Evolutionary conservation across 768 basidiomycete species (phyloP).

Genomic region (Cystobasidium ongulense): DNA sequence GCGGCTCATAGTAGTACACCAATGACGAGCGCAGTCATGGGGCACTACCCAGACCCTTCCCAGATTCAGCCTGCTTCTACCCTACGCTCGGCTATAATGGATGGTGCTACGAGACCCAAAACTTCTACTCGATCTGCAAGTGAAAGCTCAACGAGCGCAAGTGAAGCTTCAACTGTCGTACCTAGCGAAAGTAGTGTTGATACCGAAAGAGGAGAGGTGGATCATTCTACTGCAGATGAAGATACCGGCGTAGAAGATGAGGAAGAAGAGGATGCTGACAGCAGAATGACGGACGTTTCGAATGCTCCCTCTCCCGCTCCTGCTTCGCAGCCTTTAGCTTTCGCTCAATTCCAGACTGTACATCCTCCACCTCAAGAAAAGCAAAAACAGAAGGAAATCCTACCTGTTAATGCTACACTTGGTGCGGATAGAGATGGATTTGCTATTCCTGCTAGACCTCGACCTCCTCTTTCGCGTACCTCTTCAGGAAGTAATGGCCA

Average conservation of each 20-base stretch:
- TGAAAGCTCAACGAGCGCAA: conserved; percentile 13
- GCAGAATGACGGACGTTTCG: conserved; percentile 1
- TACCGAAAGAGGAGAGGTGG: conserved; percentile 8
- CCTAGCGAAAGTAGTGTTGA: conserved; percentile 14
- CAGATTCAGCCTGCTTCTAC: neutral
- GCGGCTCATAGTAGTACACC: neutral
- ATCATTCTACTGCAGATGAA: conserved; percentile 12
- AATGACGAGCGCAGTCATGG: neutral
- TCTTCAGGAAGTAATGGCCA: neutral
- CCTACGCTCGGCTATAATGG: neutral
- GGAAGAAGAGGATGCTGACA: neutral
- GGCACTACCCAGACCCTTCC: neutral
- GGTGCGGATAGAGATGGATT: neutral
- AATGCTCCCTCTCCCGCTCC: neutral
- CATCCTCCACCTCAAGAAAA: neutral
- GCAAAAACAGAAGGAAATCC: neutral
- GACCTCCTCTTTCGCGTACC: neutral
- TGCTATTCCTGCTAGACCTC: neutral
- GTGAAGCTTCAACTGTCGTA: conserved; percentile 23
- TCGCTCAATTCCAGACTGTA: neutral
- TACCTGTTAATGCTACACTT: neutral
- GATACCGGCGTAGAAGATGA: neutral
- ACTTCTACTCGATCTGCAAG: conserved; percentile 15
- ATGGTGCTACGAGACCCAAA: neutral
- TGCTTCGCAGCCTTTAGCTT: neutral